A percentile compares a stretch with the other conserved stretches of the same genome.
Conservation (phyloP, 2,329 filamentous ascomycete genomes). For the Penicillium janthinellum region DNA sequence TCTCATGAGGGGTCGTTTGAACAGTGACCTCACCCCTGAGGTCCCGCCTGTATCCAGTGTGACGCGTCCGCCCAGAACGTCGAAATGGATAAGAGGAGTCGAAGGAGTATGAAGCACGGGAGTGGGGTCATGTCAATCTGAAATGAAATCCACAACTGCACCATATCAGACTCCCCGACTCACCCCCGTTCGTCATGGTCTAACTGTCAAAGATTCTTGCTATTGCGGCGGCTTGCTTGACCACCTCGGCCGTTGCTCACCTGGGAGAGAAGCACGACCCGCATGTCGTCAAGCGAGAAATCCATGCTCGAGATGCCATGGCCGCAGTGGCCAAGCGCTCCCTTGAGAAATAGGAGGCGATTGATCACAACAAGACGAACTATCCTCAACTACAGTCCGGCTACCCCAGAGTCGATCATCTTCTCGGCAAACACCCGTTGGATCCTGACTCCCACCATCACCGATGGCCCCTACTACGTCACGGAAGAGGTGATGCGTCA, state of each 20-base stretch:
- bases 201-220: constrained; percentile 33
- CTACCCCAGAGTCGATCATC: constrained; percentile 34
- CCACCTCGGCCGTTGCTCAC: constrained; percentile 32
- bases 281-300: constrained; percentile 31
- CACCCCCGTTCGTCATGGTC: constrained; percentile 11
- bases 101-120: constrained; percentile 6
- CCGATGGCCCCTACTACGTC: no score
- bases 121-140: not conserved
- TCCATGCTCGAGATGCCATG: constrained; percentile 30
- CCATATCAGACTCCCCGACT: not conserved
- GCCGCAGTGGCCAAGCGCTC: constrained; percentile 29
- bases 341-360: constrained; percentile 41
- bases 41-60: not conserved
- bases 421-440: constrained; percentile 50
- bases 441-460: constrained; percentile 46
- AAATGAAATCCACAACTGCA: not conserved
- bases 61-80: constrained; percentile 4
- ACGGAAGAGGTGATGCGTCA: no score
- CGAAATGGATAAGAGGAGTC: not conserved
- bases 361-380: constrained; percentile 44
- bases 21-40: not conserved
- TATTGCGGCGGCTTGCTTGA: constrained; percentile 32
- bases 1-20: not conserved
- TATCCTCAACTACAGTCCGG: constrained; percentile 27
- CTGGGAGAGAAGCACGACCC: constrained; percentile 37